Percentiles rank a stretch among this genome's conserved stretches.
These are phyloP conservation scores for Trichosporon faecale DNA, from an alignment of 1,284 basidiomycete species.

Conservation along the genomic window DNA sequence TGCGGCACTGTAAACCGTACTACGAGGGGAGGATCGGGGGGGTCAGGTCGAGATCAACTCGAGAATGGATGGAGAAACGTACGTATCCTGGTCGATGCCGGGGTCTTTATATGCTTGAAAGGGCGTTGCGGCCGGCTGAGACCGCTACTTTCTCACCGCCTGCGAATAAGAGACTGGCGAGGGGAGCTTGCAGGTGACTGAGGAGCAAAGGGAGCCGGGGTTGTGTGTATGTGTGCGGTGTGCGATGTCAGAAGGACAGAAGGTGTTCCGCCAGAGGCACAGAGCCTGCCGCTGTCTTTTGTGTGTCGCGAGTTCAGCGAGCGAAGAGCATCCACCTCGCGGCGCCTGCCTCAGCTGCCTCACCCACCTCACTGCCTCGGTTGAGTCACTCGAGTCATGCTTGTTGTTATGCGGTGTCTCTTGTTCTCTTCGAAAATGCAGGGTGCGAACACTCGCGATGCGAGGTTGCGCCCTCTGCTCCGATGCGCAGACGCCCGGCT, in stretches of 20 bases:
- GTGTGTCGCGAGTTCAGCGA: background rate
- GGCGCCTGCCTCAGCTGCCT: background rate
- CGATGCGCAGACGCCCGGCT: background rate
- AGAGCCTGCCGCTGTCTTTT: background rate
- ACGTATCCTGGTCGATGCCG: background rate
- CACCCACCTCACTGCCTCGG: background rate
- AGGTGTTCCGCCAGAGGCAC: background rate
- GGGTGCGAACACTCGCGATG: background rate
- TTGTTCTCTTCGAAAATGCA: background rate
- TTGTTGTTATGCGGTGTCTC: background rate
- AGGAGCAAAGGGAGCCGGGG: background rate
- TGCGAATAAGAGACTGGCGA: background rate
- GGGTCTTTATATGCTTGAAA: constrained; percentile 6
- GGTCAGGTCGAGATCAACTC: constrained; percentile 6
- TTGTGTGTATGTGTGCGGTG: constrained; percentile 1
- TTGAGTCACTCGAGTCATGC: constrained; percentile 8
- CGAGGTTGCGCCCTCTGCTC: constrained; percentile 9
- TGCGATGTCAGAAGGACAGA: constrained; percentile 1
- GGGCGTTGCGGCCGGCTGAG: background rate
- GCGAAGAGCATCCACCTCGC: background rate
- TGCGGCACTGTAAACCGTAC: constrained; percentile 9
- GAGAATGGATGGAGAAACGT: background rate
- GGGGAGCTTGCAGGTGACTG: background rate
- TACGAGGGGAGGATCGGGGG: background rate
- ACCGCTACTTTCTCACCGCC: background rate